Base-by-base conservation (phyloP, 352 stramenopile genomes). In the Elongisporangium prolatum region DNA sequence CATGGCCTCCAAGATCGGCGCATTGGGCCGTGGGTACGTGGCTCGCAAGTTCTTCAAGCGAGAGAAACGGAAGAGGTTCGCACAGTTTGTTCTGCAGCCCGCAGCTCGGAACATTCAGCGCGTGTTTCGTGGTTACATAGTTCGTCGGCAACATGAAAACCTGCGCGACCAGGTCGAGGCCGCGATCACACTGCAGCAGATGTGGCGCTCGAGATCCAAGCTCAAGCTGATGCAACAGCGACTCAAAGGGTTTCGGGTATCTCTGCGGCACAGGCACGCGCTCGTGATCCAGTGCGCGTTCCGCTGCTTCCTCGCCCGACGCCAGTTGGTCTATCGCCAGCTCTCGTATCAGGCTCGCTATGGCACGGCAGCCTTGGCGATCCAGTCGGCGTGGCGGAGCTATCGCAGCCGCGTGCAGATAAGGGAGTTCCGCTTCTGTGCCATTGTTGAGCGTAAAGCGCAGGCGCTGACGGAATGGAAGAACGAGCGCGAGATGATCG, bases 321-420 rank as follows among this genome's bases (percentile, higher is more conserved):
- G 70, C 38, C 57, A 74, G 21, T 64, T 87, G 4, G 55, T 71
- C 50, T 85, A 69, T 17, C 63, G 69, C 10, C 62, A 71, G 3
- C 61, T 88, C 21, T 67, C 64, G 25, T 66, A 80, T 17, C 69
- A 75, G 5, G 80, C 69, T 4, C 56, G 56, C 0, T 77, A 83
- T 17, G 80, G 80, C 16, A 83, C 76, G 50, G 84, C 80, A 10
- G 63, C 71, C 13, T 49, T 91, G n/a, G 78, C 68, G 9, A 74
- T 92, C 40, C 82, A 94, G 64, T 75, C 76, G 18, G 77, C 83
- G 1, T 92, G 84, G 84, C 76, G 80, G 18, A 90, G 80, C 47
- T 67, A 80, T 48, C 85, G 71, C 50, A 87, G 68, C 37, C 78
- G 80, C 7, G 60, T 74, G 25, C 65, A 84, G 47, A 71, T 92